Evolutionary conservation across 345 rosid genomes (phyloP).

Genomic region (Ailanthus altissimus): DNA sequence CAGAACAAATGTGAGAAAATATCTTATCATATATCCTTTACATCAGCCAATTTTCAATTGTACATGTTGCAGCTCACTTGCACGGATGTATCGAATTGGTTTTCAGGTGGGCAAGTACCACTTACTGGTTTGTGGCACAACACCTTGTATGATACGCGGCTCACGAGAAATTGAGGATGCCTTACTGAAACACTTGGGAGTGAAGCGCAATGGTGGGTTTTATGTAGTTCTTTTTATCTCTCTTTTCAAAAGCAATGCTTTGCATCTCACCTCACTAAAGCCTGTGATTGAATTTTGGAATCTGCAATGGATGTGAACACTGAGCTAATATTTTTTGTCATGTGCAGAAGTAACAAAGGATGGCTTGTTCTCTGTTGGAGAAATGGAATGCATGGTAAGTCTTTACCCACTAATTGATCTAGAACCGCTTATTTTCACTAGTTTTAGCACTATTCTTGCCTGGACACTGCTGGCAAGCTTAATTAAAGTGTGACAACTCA

Average conservation of each 20-base stretch:
- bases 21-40: slow-evolving; percentile 2
- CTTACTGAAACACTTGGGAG: slow-evolving; percentile 88
- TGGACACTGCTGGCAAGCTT: background rate
- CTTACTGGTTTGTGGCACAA: slow-evolving; percentile 96
- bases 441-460: background rate
- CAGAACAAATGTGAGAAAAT: slow-evolving; percentile 66
- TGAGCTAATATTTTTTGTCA: slow-evolving; percentile 23
- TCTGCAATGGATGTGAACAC: slow-evolving; percentile 15
- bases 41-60: slow-evolving; percentile 6
- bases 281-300: slow-evolving; percentile 2
- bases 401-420: slow-evolving; percentile 13
- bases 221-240: slow-evolving; percentile 6
- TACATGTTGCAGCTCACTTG: slow-evolving; percentile 14
- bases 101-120: slow-evolving; percentile 95
- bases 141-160: slow-evolving; percentile 98
- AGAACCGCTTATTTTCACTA: slow-evolving; percentile 2
- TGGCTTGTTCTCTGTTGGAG: slow-evolving; percentile 97
- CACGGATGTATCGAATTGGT: slow-evolving; percentile 18
- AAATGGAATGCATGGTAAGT: slow-evolving; percentile 99
- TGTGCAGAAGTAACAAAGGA: slow-evolving; percentile 92
- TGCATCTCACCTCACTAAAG: background rate
- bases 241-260: background rate
- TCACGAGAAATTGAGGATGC: slow-evolving; percentile 89
- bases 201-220: slow-evolving; percentile 82
- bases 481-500: background rate